These are phyloP conservation scores for Fusarium devonianum DNA, from an alignment of 2,329 filamentous ascomycete species.

Conservation along the genomic window DNA sequence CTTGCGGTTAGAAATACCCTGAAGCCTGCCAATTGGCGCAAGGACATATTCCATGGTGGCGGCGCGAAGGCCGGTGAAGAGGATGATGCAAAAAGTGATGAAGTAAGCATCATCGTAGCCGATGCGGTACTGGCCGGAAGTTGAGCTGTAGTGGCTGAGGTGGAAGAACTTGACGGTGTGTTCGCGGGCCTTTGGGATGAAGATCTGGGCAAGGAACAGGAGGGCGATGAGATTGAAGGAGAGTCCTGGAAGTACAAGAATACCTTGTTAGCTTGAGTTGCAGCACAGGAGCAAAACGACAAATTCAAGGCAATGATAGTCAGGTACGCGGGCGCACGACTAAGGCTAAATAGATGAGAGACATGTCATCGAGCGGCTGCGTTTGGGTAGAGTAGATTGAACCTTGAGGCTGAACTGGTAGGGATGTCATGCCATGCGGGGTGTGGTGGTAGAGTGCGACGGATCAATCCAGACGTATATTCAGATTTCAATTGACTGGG, in stretches of 20 bases:
- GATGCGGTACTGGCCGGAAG: slow-evolving; percentile 73
- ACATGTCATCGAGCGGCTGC: slow-evolving; percentile 23
- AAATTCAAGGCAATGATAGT: slow-evolving; percentile 17
- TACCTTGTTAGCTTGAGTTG: slow-evolving; percentile 36
- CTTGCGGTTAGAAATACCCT: slow-evolving; percentile 80
- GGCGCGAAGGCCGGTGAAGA: slow-evolving; percentile 87
- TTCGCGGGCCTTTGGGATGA: slow-evolving; percentile 79
- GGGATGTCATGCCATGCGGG: slow-evolving; percentile 38
- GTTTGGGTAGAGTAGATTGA: slow-evolving; percentile 21
- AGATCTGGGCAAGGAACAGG: slow-evolving; percentile 80
- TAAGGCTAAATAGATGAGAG: slow-evolving; percentile 2
- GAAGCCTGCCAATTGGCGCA: slow-evolving; percentile 74
- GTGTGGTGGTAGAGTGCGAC: slow-evolving; percentile 29
- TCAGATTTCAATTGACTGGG: slow-evolving; percentile 17
- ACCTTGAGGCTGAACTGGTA: slow-evolving; percentile 23
- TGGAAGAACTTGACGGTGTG: slow-evolving; percentile 89
- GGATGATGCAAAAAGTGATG: slow-evolving; percentile 79
- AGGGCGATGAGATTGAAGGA: slow-evolving; percentile 86
- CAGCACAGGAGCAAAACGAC: slow-evolving; percentile 5
- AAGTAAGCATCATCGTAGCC: slow-evolving; percentile 84
- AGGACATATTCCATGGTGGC: slow-evolving; percentile 87
- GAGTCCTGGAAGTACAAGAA: slow-evolving; percentile 61
- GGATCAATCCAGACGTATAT: slow-evolving; percentile 18
- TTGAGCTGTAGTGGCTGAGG: slow-evolving; percentile 80
- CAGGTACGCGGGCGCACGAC: slow-evolving; percentile 10